Evolutionary conservation across 2,329 filamentous ascomycete genomes (phyloP).

Genomic region (Ascochyta viciae-villosae): DNA sequence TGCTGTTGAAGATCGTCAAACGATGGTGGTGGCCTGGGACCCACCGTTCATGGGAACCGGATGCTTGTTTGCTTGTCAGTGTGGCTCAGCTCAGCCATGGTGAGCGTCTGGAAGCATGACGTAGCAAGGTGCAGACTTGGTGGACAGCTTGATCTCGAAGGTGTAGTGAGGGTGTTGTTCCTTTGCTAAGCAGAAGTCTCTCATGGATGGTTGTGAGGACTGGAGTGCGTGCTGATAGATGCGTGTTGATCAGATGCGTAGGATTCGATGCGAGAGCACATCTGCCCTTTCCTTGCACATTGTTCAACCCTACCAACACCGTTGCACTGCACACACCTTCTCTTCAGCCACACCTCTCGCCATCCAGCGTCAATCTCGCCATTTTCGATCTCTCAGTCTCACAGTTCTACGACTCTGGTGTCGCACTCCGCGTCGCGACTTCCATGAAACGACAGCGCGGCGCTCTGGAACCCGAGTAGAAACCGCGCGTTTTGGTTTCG

Average conservation of each 20-base stretch:
- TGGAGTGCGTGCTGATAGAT: too few species aligned
- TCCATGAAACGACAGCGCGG: constrained; percentile 23
- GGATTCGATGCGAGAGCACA: not conserved
- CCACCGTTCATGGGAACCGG: constrained; percentile 11
- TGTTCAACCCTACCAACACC: not conserved
- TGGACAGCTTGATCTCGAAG: not conserved
- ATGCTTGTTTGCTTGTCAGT: constrained; percentile 16
- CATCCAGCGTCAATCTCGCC: constrained; percentile 1
- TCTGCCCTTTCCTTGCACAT: not conserved
- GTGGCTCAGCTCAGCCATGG: constrained; percentile 8
- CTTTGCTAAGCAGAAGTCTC: not conserved
- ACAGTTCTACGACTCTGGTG: constrained; percentile 1
- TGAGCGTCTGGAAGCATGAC: not conserved
- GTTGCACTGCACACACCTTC: not conserved
- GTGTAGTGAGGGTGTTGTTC: not conserved
- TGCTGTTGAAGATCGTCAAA: constrained; percentile 30
- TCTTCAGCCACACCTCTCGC: constrained; percentile 6
- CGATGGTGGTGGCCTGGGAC: constrained; percentile 20
- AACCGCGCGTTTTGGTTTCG: constrained; percentile 31
- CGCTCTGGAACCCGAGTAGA: constrained; percentile 8
- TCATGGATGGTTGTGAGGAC: not conserved
- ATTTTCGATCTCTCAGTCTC: not conserved
- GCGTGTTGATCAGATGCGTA: not conserved
- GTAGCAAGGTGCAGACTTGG: not conserved
- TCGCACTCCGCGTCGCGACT: constrained; percentile 10